Evolutionary conservation across 2,329 filamentous ascomycete species (phyloP).

Genomic region (Nothophoma quercina): DNA sequence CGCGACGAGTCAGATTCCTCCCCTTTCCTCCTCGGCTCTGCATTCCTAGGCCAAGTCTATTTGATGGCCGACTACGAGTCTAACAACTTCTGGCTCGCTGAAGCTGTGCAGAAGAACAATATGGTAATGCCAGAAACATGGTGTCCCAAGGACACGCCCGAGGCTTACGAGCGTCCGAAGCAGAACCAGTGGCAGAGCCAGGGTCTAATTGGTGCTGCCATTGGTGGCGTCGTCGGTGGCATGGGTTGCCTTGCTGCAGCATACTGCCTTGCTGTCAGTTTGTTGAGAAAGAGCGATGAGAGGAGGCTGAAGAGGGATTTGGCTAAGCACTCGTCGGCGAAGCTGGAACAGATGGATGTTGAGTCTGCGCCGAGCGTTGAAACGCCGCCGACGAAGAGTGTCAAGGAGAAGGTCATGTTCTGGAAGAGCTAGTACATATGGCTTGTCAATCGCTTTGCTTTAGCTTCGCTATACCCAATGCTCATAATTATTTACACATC

Average conservation of each 20-base stretch:
- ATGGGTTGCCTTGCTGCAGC: conserved; percentile 37
- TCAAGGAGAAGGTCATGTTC: conserved; percentile 36
- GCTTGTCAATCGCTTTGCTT: conserved; percentile 16
- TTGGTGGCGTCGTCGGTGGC: conserved; percentile 50
- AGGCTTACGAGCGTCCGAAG: conserved; percentile 39
- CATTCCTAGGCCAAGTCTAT: conserved; percentile 55
- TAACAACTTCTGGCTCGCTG: conserved; percentile 51
- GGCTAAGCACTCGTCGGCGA: conserved; percentile 35
- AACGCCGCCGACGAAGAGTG: conserved; percentile 36
- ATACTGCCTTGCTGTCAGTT: conserved; percentile 42
- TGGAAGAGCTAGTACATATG: conserved; percentile 48
- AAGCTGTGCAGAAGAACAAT: conserved; percentile 49
- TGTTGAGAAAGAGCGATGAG: conserved; percentile 37
- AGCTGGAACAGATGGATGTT: conserved; percentile 44
- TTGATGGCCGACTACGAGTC: conserved; percentile 55
- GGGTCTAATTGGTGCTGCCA: conserved; percentile 49
- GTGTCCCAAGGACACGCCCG: conserved; percentile 50
- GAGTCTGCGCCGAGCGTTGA: conserved; percentile 45
- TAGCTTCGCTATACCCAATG: conserved; percentile 1
- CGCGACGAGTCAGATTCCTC: conserved; percentile 35
- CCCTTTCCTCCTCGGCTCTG: conserved; percentile 50
- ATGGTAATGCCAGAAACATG: conserved; percentile 53
- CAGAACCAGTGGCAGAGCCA: conserved; percentile 41
- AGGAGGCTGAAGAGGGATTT: conserved; percentile 37
- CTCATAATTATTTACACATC: not conserved